These are phyloP conservation scores for Striga asiatica DNA, from an alignment of 257 asterid species.

Conservation along the genomic window DNA sequence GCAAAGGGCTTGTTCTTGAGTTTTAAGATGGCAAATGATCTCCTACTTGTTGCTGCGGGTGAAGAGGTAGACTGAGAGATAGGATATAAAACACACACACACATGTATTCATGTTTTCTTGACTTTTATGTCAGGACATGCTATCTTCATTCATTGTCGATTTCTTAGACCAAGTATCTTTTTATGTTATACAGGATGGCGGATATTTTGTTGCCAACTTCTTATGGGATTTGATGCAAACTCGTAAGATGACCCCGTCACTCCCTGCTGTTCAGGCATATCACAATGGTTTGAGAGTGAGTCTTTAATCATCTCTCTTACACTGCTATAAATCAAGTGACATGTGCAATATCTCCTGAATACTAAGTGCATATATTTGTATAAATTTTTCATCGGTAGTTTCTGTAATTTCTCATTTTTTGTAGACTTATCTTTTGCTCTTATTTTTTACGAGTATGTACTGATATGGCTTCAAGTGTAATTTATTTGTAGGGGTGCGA, in stretches of 20 bases:
- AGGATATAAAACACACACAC: too few relatives aligned
- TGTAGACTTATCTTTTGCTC: too few relatives aligned
- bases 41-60: constrained; percentile 77
- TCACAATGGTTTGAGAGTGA: constrained; percentile 64
- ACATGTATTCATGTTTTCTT: not conserved
- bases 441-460: too few relatives aligned
- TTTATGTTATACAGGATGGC: constrained; percentile 46
- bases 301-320: constrained; percentile 12
- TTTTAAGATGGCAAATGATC: constrained; percentile 49
- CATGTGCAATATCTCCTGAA: not conserved
- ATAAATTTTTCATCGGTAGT: too few relatives aligned
- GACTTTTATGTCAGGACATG: not conserved
- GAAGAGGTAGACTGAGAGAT: constrained; percentile 50
- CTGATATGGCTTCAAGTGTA: too few relatives aligned
- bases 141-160: not conserved
- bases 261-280: constrained; percentile 65
- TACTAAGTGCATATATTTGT: too few relatives aligned
- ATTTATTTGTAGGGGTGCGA: too few relatives aligned
- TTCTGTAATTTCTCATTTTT: too few relatives aligned
- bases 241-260: constrained; percentile 35
- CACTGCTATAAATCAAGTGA: not conserved
- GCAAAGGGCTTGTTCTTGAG: constrained; percentile 35
- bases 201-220: constrained; percentile 75
- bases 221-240: constrained; percentile 85
- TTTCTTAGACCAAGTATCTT: not conserved